Percentiles rank a stretch among this genome's conserved stretches.
These are phyloP conservation scores for Hypocreales sp. DNA, from an alignment of 2,329 filamentous ascomycete genomes.

Conservation along the genomic window DNA sequence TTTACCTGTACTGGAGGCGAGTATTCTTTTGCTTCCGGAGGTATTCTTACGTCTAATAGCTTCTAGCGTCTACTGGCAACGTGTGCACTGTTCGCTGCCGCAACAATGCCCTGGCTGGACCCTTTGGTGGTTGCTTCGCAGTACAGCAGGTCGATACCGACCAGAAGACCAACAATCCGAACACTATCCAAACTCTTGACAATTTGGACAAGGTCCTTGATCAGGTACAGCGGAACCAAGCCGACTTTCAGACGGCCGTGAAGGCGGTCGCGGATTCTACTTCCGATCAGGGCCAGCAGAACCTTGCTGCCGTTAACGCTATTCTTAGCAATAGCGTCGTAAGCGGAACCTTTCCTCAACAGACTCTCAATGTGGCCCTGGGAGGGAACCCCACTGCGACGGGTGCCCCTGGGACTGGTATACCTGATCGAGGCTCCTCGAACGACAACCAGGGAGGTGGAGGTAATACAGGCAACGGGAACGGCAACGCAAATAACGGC, in stretches of 20 bases:
- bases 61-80: conserved; percentile 35
- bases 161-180: conserved; percentile 24
- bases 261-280: conserved; percentile 25
- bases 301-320: background rate
- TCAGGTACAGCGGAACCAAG: conserved; percentile 34
- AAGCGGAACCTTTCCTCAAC: conserved; percentile 15
- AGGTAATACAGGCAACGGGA: too few relatives aligned
- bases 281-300: conserved; percentile 5
- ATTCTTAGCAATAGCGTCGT: conserved; percentile 7
- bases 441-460: too few relatives aligned
- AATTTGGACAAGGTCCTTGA: conserved; percentile 25
- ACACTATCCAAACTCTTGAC: conserved; percentile 28
- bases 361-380: too few relatives aligned
- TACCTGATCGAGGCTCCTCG: too few relatives aligned
- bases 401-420: too few relatives aligned
- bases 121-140: conserved; percentile 42
- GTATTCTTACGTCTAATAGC: background rate
- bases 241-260: conserved; percentile 27
- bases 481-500: too few relatives aligned
- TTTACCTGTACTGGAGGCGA: conserved; percentile 34
- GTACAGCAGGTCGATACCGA: conserved; percentile 35
- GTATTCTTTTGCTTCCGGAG: conserved; percentile 2
- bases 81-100: conserved; percentile 43
- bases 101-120: conserved; percentile 39
- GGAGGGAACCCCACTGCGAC: too few relatives aligned